Evolutionary conservation across 2,329 filamentous ascomycete species (phyloP), one percentile per base, ranked within the genome.

Genomic region (Fusarium pininemorale): DNA sequence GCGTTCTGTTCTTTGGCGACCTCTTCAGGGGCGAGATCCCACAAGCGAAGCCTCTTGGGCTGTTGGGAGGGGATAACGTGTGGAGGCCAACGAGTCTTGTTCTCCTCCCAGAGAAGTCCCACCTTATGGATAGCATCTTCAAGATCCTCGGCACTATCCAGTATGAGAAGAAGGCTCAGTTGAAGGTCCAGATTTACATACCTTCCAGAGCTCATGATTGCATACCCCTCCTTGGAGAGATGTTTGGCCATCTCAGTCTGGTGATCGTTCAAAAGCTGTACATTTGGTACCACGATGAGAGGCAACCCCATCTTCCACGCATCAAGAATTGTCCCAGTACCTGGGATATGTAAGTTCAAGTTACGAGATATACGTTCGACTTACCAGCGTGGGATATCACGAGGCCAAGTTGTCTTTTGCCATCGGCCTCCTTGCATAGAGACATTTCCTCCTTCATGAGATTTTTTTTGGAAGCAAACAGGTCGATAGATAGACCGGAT

Each of bases 281-380:
- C 88, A 81, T 99, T 99, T 6, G 96, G 93, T 6, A 99, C 95
- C 2, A 98, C 94, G 56, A 99, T 88, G n/a, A 98, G 85, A 6
- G 94, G 92, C 0, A 95, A 85, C 20, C 90, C 89, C 59, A 93
- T 85, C 48, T 93, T 90, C 71, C 97, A 89, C 2, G 92, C 94
- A 80, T 95, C 94, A 2, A 98, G 87, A 35, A 98, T 95, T 7
- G 94, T 95, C 14, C 96, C 96, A 18, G 96, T 95, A 22, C 96
- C 95, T 98, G 22, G 39, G 13, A 4, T 45, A 24, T 38, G 62
- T 78, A 42, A 77, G 68, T 56, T 58, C 26, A n/a, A 35, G 35
- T 37, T 9, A 32, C 5, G 22, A 24, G 18, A 44, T 50, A n/a
- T 51, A 26, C 14, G 38, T 22, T 38, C 39, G 24, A 41, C 26